phyloP scores from a whole-genome alignment of 2,329 filamentous ascomycete genomes.

The Capronia coronata region DNA sequence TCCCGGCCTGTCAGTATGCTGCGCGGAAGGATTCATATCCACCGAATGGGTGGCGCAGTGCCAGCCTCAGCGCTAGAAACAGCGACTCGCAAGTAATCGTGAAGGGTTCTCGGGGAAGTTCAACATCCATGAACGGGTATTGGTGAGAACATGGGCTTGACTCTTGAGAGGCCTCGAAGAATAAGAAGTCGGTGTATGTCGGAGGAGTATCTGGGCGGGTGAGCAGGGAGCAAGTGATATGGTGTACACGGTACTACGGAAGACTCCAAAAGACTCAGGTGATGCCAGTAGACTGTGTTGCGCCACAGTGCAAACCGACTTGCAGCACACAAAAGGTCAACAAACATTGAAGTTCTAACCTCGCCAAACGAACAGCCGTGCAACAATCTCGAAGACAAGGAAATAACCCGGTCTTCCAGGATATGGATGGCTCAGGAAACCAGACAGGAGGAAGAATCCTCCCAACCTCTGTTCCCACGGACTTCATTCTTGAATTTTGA shows the following conservation, averaged over 20 bases:
- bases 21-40: too few species aligned
- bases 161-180: too few species aligned
- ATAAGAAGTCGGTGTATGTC: neutral
- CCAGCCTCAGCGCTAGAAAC: too few species aligned
- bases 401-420: neutral
- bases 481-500: neutral
- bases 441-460: neutral
- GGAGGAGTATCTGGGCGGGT: neutral
- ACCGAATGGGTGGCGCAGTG: too few species aligned
- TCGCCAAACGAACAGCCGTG: neutral
- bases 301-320: neutral
- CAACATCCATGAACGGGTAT: too few species aligned
- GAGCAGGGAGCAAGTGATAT: neutral
- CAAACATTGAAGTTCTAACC: neutral
- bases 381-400: neutral
- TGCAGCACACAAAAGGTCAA: neutral
- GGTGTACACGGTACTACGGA: neutral
- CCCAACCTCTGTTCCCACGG: neutral
- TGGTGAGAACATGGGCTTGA: too few species aligned
- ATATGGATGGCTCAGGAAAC: neutral
- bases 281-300: neutral
- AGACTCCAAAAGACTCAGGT: neutral
- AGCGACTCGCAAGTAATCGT: too few species aligned
- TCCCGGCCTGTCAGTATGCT: too few species aligned
- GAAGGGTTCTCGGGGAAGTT: too few species aligned